Base-by-base conservation (phyloP, 208 protist genomes). In the Acanthamoeba healyi region DNA sequence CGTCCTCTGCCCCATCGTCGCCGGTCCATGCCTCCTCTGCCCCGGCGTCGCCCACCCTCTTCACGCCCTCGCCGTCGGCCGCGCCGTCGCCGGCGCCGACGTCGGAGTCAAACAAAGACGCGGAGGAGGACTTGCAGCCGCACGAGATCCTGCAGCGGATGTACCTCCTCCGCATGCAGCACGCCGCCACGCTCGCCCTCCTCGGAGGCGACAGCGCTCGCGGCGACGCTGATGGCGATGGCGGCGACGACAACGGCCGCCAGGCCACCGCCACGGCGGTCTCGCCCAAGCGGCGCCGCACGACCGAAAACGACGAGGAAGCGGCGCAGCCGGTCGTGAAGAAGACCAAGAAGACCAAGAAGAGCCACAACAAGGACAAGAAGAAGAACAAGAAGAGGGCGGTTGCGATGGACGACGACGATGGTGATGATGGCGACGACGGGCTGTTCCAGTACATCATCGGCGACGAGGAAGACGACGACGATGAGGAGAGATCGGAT, bases 101-200 rank as follows among this genome's bases (percentile, higher is more conserved):
- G n/a, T n/a, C n/a, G n/a, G n/a, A n/a, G n/a, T n/a, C n/a, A n/a
- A n/a, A 67, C 19, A 4, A 29, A 1, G 56, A 67, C 14, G n/a
- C 29, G 2, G 61, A 67, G 26, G 61, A 67, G 12, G 61, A 67
- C 24, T 24, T 61, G 54, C 19, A 22, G 54, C 22, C 54, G n/a
- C 5, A 67, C 24, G 61, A 67, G 61, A 67, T 67, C 29, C 61
- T 67, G 61, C 26, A 36, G 61, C 61, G 29, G 61, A 67, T 67
- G 61, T 67, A 67, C 12, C n/a, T 67, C n/a, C 61, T 67, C 61
- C 61, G 61, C 61, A 67, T 67, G 29, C 24, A 67, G 61, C 61
- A 67, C 29, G 61, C 61, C 5, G 61, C 61, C 61, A 65, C 56
- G 15, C 3, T 65, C 19, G 56, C 56, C 56, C 61, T 67, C 10